These are phyloP conservation scores for Microcyclosporella mali DNA, from an alignment of 2,329 filamentous ascomycete genomes.

Conservation along the genomic window DNA sequence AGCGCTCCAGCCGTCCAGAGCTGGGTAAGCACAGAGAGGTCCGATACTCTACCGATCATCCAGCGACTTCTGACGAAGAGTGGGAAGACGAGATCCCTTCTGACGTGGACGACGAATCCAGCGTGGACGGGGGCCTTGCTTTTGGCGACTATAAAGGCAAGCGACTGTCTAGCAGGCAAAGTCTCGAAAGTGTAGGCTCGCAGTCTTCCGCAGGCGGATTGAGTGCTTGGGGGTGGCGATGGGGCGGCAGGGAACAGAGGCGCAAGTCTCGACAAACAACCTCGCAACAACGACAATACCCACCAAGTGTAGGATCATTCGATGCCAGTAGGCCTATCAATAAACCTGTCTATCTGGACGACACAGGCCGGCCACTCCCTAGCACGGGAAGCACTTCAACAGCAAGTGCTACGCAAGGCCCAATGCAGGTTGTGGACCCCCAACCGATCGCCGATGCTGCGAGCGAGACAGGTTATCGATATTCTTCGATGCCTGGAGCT, in stretches of 20 bases:
- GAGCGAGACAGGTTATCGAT: conserved; percentile 49
- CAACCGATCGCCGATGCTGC: conserved; percentile 60
- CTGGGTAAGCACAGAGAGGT: conserved; percentile 21
- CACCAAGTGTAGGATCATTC: conserved; percentile 32
- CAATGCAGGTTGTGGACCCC: conserved; percentile 61
- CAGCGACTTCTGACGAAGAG: conserved; percentile 27
- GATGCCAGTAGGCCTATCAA: conserved; percentile 32
- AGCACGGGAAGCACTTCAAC: conserved; percentile 12
- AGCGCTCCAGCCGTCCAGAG: conserved; percentile 22
- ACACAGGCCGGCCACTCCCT: conserved; percentile 41
- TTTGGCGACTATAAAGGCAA: conserved; percentile 48
- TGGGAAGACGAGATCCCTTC: conserved; percentile 52
- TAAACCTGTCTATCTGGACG: conserved; percentile 15
- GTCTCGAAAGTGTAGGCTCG: conserved; percentile 48
- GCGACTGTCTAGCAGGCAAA: conserved; percentile 36
- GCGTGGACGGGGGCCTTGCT: conserved; percentile 53
- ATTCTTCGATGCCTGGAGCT: conserved; percentile 27
- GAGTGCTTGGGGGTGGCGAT: conserved; percentile 55
- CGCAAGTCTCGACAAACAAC: conserved; percentile 27
- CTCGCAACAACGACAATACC: conserved; percentile 11
- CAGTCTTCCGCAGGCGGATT: conserved; percentile 43
- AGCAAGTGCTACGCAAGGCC: conserved; percentile 43
- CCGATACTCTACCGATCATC: conserved; percentile 7
- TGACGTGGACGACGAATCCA: conserved; percentile 49
- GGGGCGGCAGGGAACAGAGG: conserved; percentile 47